These are phyloP conservation scores for Striga hermonthica DNA, from an alignment of 305 asterid genomes.

Conservation along the genomic window DNA sequence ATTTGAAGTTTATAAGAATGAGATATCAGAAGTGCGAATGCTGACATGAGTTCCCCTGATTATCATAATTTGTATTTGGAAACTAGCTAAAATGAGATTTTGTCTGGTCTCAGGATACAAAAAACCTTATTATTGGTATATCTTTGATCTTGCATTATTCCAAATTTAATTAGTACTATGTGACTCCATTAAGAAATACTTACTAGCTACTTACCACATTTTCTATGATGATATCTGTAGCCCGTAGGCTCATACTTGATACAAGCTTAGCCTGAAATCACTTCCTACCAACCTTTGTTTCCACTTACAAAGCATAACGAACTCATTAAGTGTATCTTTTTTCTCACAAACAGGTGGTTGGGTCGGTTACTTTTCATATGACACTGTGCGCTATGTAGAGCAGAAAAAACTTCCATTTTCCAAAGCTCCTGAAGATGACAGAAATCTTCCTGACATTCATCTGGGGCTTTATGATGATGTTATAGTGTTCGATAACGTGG, in stretches of 20 bases:
- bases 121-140: neutral
- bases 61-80: slow-evolving; percentile 13
- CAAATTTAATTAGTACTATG: neutral
- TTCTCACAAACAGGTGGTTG: slow-evolving; percentile 78
- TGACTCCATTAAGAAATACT: neutral
- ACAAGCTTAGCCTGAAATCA: neutral
- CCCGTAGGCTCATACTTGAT: slow-evolving; percentile 14
- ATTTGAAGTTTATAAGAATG: neutral
- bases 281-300: slow-evolving; percentile 9
- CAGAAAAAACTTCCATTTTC: slow-evolving; percentile 84
- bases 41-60: slow-evolving; percentile 7
- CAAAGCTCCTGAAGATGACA: slow-evolving; percentile 78
- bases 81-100: slow-evolving; percentile 21
- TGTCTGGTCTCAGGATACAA: slow-evolving; percentile 10
- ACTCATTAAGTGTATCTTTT: slow-evolving; percentile 22
- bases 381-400: slow-evolving; percentile 89
- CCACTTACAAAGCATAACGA: neutral
- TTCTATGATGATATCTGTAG: slow-evolving; percentile 11
- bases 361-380: slow-evolving; percentile 97
- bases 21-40: neutral
- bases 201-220: neutral
- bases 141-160: slow-evolving; percentile 9
- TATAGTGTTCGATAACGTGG: slow-evolving; percentile 92
- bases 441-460: slow-evolving; percentile 90
- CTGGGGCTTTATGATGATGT: slow-evolving; percentile 93